Percentiles rank a stretch among this genome's conserved stretches.
Evolutionary conservation across 257 asterid genomes (phyloP).

Genomic region (Fraxinus americana): DNA sequence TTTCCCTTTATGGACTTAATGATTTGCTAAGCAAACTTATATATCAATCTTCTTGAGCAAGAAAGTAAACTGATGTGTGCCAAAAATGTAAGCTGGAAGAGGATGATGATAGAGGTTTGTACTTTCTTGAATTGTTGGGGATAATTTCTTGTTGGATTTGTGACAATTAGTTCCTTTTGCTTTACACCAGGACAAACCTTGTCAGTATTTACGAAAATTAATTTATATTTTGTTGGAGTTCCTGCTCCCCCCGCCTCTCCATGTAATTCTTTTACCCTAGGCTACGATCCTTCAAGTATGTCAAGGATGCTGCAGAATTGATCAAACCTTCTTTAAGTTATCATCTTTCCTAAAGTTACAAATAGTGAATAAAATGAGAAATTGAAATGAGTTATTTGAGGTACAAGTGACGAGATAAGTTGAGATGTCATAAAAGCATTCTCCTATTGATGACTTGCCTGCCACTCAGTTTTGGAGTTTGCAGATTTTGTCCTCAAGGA

Average conservation of each 20-base stretch:
- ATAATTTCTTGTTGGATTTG: not conserved
- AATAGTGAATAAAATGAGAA: not conserved
- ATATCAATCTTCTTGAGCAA: not conserved
- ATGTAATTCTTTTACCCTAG: not conserved
- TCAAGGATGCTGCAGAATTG: conserved; percentile 1
- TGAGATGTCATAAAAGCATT: not conserved
- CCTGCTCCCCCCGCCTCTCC: not conserved
- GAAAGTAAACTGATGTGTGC: not conserved
- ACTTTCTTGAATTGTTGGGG: not conserved
- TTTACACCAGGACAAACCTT: not conserved
- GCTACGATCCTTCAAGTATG: not conserved
- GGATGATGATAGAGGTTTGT: not conserved
- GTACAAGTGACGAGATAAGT: not conserved
- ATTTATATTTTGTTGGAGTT: not conserved
- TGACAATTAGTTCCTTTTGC: not conserved
- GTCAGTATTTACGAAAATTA: not conserved
- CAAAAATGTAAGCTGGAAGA: not conserved
- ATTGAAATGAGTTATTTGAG: not conserved
- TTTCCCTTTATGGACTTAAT: not conserved
- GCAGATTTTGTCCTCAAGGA: not conserved
- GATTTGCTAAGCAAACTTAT: not conserved
- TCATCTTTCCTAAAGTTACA: not conserved
- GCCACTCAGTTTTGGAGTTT: not conserved
- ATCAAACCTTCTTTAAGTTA: not conserved
- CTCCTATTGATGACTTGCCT: not conserved